Conservation (phyloP, 179 eudicot species). For the Amaranthus tricolor region DNA sequence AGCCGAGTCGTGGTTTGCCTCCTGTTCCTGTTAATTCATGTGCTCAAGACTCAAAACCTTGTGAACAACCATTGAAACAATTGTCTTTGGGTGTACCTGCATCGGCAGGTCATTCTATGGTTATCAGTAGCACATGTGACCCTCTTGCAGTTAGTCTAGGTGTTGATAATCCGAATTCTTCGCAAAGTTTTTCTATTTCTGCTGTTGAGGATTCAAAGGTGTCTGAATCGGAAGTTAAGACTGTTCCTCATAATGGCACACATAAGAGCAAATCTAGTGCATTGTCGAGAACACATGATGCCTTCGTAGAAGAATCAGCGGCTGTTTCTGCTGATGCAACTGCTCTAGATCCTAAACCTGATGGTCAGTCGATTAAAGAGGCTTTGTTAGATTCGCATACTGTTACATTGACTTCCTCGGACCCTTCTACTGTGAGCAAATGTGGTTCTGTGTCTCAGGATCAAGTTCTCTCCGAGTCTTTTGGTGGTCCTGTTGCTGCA, state of each 20-base stretch:
- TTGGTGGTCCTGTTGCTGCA: slow-evolving; percentile 17
- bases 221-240: slow-evolving; percentile 9
- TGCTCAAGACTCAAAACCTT: slow-evolving; percentile 22
- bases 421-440: slow-evolving; percentile 28
- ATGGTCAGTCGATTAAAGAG: slow-evolving; percentile 13
- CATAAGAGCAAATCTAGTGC: slow-evolving; percentile 7
- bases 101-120: neutral
- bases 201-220: slow-evolving; percentile 3
- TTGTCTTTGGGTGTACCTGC: slow-evolving; percentile 11
- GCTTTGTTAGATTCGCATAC: slow-evolving; percentile 18
- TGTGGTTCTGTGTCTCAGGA: slow-evolving; percentile 15
- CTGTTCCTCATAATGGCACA: slow-evolving; percentile 6
- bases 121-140: neutral
- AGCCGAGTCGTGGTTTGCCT: slow-evolving; percentile 33
- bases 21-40: slow-evolving; percentile 24
- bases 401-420: slow-evolving; percentile 20
- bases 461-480: slow-evolving; percentile 18
- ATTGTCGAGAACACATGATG: neutral
- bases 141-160: slow-evolving; percentile 7
- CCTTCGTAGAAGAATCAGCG: slow-evolving; percentile 12
- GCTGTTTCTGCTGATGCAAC: slow-evolving; percentile 9
- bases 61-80: slow-evolving; percentile 19
- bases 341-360: slow-evolving; percentile 22
- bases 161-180: slow-evolving; percentile 15
- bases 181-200: slow-evolving; percentile 12